Evolutionary conservation across 202 grass and related monocot genomes (phyloP).

Genomic region (Digitaria exilis): DNA sequence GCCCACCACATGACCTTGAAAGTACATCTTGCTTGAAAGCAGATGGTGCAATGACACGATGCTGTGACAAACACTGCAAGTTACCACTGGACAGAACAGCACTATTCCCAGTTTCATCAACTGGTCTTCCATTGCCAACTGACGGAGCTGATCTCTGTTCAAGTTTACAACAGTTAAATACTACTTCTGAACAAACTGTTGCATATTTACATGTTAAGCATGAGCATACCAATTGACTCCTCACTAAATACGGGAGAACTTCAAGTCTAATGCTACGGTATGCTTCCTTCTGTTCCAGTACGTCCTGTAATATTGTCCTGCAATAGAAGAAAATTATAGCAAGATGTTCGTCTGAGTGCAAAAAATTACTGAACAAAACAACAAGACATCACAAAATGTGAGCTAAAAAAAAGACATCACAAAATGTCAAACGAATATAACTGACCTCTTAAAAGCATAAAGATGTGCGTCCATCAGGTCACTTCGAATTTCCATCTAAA

Average conservation of each 20-base stretch:
- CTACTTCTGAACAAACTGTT: slow-evolving; percentile 10
- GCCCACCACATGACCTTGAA: slow-evolving; percentile 39
- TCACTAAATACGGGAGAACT: slow-evolving; percentile 89
- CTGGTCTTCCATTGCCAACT: slow-evolving; percentile 39
- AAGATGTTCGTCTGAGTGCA: not conserved
- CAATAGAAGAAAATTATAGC: slow-evolving; percentile 30
- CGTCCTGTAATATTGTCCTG: slow-evolving; percentile 81
- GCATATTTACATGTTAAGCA: slow-evolving; percentile 30
- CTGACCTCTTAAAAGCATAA: slow-evolving; percentile 97
- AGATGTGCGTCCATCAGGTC: slow-evolving; percentile 99
- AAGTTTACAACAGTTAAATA: slow-evolving; percentile 45
- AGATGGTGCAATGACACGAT: slow-evolving; percentile 72
- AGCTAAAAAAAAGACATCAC: no score
- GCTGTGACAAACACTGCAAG: slow-evolving; percentile 79
- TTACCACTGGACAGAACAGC: slow-evolving; percentile 57
- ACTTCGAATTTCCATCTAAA: slow-evolving; percentile 95
- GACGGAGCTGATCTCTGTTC: slow-evolving; percentile 72
- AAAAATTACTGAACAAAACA: not conserved
- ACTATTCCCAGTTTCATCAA: slow-evolving; percentile 54
- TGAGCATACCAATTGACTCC: slow-evolving; percentile 79
- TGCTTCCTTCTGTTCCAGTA: slow-evolving; percentile 80
- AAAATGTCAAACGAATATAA: slow-evolving; percentile 18
- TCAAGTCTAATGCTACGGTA: slow-evolving; percentile 89
- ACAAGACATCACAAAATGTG: slow-evolving; percentile 4
- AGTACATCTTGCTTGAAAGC: slow-evolving; percentile 56